phyloP scores from a whole-genome alignment of 2,329 filamentous ascomycete genomes.

The Bipolaris sorokiniana region DNA sequence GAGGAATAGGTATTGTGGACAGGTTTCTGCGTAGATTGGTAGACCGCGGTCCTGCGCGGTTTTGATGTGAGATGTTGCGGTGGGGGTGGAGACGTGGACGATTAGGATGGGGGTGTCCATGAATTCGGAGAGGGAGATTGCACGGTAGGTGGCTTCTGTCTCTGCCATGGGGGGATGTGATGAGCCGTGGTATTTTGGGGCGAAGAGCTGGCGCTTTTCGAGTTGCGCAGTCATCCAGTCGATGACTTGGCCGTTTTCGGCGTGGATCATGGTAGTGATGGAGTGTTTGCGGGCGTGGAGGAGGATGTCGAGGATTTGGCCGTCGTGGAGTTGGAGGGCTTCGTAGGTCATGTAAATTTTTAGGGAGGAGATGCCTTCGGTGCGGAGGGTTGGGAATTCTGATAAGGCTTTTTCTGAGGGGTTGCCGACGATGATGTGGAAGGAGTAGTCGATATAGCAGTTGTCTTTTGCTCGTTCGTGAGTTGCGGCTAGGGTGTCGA shows the following conservation, averaged over 20 bases:
- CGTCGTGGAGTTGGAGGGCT: conserved; percentile 48
- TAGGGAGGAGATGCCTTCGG: conserved; percentile 48
- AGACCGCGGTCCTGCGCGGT: conserved; percentile 57
- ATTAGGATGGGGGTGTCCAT: conserved; percentile 61
- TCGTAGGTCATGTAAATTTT: conserved; percentile 56
- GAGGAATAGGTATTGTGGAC: conserved; percentile 63
- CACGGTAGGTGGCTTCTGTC: conserved; percentile 60
- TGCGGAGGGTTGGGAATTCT: conserved; percentile 46
- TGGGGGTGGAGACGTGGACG: conserved; percentile 60
- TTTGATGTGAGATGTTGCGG: conserved; percentile 56
- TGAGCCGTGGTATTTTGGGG: conserved; percentile 59
- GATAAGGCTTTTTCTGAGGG: conserved; percentile 43
- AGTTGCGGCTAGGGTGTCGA: conserved; percentile 52
- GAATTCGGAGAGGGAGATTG: conserved; percentile 58
- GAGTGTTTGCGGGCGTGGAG: conserved; percentile 51
- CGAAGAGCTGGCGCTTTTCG: conserved; percentile 56
- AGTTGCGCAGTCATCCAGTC: conserved; percentile 62
- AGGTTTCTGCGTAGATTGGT: conserved; percentile 62
- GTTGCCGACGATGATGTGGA: conserved; percentile 50
- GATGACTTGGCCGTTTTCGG: conserved; percentile 62
- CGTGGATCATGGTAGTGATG: conserved; percentile 63
- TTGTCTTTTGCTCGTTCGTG: conserved; percentile 52
- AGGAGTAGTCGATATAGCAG: conserved; percentile 58
- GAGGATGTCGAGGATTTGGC: conserved; percentile 48
- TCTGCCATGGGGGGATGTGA: conserved; percentile 59